Evolutionary conservation across 345 rosid genomes (phyloP).

Genomic region (Ceriops tagal): DNA sequence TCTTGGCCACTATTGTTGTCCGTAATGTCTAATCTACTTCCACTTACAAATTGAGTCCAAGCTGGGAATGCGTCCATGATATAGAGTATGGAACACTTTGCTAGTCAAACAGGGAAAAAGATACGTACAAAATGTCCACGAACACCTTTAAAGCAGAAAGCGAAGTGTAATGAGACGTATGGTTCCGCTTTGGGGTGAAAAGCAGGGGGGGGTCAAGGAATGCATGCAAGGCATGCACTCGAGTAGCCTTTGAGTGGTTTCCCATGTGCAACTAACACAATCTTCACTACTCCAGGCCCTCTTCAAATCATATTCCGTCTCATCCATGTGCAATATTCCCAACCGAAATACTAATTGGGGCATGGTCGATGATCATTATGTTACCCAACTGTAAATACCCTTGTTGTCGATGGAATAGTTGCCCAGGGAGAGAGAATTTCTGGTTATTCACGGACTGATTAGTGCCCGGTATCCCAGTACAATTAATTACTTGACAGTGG

Average conservation of each 20-base stretch:
- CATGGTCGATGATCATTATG: neutral
- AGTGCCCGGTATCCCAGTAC: too few species aligned
- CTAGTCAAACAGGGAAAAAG: conserved; percentile 12
- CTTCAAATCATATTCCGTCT: conserved; percentile 5
- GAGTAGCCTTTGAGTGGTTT: conserved; percentile 56
- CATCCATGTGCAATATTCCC: neutral
- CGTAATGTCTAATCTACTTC: too few species aligned
- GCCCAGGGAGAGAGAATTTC: neutral
- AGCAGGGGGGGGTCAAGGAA: conserved; percentile 29
- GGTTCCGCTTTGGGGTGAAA: conserved; percentile 42
- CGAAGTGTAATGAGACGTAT: conserved; percentile 22
- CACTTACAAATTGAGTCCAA: too few species aligned
- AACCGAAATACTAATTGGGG: neutral
- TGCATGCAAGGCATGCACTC: conserved; percentile 44
- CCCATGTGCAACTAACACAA: conserved; percentile 59
- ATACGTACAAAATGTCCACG: neutral
- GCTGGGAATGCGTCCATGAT: neutral
- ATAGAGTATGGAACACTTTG: neutral
- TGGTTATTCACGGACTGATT: too few species aligned
- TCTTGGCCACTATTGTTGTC: too few species aligned
- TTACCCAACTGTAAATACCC: neutral
- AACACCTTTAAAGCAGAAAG: neutral
- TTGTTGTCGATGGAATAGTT: conserved; percentile 2
- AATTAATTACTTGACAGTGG: neutral
- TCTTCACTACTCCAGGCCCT: neutral